Percentiles rank a stretch among this genome's conserved stretches.
These are phyloP conservation scores for Leptographium wingfieldii DNA, from an alignment of 2,329 filamentous ascomycete genomes.

Conservation along the genomic window DNA sequence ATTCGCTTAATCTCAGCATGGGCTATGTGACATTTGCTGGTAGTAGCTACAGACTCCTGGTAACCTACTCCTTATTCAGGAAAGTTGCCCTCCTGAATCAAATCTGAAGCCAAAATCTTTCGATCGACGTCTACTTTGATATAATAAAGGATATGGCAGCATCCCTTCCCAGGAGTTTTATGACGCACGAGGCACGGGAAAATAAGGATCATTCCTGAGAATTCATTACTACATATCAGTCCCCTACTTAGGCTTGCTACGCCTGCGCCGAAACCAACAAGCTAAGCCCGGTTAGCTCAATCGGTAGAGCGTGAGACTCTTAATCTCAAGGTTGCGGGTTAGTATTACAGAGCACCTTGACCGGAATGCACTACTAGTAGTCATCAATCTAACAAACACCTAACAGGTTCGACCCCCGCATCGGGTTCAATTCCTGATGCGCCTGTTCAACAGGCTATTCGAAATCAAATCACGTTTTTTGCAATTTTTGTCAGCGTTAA, in stretches of 20 bases:
- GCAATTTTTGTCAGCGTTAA: not conserved
- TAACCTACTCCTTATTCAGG: no score
- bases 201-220: no score
- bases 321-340: conserved; percentile 27
- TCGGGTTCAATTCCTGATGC: conserved; percentile 30
- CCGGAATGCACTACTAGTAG: not conserved
- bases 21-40: no score
- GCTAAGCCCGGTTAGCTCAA: conserved; percentile 47
- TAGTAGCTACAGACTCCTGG: no score
- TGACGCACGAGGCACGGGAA: no score
- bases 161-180: no score
- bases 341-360: not conserved
- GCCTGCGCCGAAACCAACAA: not conserved
- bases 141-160: no score
- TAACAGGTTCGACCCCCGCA: conserved; percentile 29
- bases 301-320: conserved; percentile 65
- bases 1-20: no score
- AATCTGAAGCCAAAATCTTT: no score
- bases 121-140: no score
- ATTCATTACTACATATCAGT: no score
- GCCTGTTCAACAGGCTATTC: conserved; percentile 7
- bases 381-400: not conserved
- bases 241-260: not conserved
- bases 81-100: no score
- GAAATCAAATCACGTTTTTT: conserved; percentile 1